Conservation (phyloP, 75 land plant species). For the Azolla pinnata region DNA sequence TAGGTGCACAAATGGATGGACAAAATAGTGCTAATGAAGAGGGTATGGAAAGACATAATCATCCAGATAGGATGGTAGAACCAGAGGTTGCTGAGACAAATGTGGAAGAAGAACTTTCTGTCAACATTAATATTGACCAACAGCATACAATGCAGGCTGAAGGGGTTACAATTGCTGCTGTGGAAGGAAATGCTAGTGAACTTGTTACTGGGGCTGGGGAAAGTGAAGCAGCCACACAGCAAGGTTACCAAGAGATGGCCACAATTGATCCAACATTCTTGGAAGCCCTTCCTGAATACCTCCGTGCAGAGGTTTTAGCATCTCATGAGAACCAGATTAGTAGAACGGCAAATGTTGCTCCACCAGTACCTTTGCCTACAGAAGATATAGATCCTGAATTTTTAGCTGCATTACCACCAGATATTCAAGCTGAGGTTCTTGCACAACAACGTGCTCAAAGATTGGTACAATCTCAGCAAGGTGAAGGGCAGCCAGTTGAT, state of each 20-base stretch:
- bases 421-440: constrained; percentile 40
- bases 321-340: constrained; percentile 28
- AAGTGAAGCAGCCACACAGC: constrained; percentile 6
- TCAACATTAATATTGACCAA: not conserved
- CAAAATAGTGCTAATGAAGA: no score
- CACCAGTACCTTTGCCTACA: constrained; percentile 20
- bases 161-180: not conserved
- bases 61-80: no score
- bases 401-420: constrained; percentile 38
- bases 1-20: no score
- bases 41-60: no score
- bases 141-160: not conserved
- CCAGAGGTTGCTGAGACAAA: not conserved
- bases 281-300: constrained; percentile 40
- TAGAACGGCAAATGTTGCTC: constrained; percentile 14
- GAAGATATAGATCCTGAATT: constrained; percentile 46
- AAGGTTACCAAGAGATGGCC: constrained; percentile 12
- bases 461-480: constrained; percentile 18
- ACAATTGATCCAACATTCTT: constrained; percentile 39
- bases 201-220: not conserved
- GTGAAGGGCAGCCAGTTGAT: constrained; percentile 38
- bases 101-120: not conserved
- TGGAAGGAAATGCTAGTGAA: not conserved
- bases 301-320: constrained; percentile 39
- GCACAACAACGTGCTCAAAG: constrained; percentile 33